Conservation (phyloP, 768 basidiomycete species). For the Pholiota molesta region DNA sequence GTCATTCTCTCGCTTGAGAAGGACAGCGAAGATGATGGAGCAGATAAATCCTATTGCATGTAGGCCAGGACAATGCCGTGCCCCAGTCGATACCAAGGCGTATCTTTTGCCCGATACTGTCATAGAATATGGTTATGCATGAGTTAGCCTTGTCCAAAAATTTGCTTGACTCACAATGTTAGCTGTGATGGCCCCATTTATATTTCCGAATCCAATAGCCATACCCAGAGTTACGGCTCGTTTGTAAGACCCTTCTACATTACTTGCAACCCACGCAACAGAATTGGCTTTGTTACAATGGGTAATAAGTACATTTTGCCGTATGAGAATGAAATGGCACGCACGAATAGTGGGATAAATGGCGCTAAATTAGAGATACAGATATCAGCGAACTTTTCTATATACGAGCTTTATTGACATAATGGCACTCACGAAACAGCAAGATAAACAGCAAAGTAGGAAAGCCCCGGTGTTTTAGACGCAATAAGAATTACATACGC, state of each 20-base stretch:
- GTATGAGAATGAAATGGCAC: constrained; percentile 19
- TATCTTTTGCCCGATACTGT: constrained; percentile 66
- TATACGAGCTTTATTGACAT: neutral
- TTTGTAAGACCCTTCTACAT: constrained; percentile 76
- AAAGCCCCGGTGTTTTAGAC: constrained; percentile 61
- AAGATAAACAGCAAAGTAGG: constrained; percentile 74
- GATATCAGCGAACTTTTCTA: neutral
- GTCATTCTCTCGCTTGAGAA: constrained; percentile 61
- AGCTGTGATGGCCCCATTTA: constrained; percentile 69
- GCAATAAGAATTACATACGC: constrained; percentile 71
- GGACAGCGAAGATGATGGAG: constrained; percentile 48
- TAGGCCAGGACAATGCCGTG: constrained; percentile 73
- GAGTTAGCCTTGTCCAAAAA: constrained; percentile 3
- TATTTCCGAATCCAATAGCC: constrained; percentile 70
- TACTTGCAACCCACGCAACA: constrained; percentile 69
- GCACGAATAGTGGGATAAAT: constrained; percentile 56
- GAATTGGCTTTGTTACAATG: constrained; percentile 19
- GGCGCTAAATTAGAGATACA: constrained; percentile 32
- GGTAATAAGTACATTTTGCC: constrained; percentile 1
- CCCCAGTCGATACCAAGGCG: constrained; percentile 70
- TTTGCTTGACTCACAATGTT: constrained; percentile 55
- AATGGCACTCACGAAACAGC: constrained; percentile 61
- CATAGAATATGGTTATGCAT: neutral
- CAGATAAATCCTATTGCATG: constrained; percentile 66
- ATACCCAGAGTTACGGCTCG: constrained; percentile 70